Base-by-base conservation (phyloP, 2,329 filamentous ascomycete genomes). In the Tolypocladium cylindrosporum region DNA sequence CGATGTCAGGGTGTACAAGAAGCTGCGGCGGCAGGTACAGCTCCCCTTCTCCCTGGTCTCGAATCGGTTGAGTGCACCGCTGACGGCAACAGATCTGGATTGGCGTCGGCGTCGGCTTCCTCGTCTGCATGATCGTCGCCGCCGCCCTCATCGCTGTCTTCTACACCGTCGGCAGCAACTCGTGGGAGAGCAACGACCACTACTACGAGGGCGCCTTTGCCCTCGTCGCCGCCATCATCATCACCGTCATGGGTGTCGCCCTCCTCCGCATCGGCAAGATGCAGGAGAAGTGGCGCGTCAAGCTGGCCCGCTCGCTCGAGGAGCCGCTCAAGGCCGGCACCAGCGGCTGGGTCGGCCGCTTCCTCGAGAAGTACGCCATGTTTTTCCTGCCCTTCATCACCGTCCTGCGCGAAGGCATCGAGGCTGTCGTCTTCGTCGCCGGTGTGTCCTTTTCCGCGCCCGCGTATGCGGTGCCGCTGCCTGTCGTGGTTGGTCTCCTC, bases 381-480 rank as follows among this genome's bases (percentile, higher is more conserved):
- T 94, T 95, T 70, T 72, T 90, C 52, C 76, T 96, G 57, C 91
- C 91, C 1, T 95, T 96, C 72, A 80, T 96, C 68, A 96, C 91
- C 0, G 88, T 94, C n/a, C 75, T 96, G 16, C 80, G 91, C 41
- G 91, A 96, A 71, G 91, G 91, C 3, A 82, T 96, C 37, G 91
- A 96, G 70, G 90, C 88, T 0, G 87, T 96, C 41, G 82, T 96
- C 31, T 96, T 95, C 71, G 85, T 95, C 56, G 90, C 89, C 19
- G 91, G 91, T 24, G 91, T 96, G 5, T 87, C 88, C 3, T 85
- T 96, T 57, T 83, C 85, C 1, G 77, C 88, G 4, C 89, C 90
- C 0, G 90, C 89, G 2, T 83, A 81, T 7, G 80, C 91, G 0
- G 89, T 96, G 55, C 91, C 91, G 2, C 74, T 96, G 6, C 84